phyloP scores from a whole-genome alignment of 305 asterid species.

The Andrographis paniculata region DNA sequence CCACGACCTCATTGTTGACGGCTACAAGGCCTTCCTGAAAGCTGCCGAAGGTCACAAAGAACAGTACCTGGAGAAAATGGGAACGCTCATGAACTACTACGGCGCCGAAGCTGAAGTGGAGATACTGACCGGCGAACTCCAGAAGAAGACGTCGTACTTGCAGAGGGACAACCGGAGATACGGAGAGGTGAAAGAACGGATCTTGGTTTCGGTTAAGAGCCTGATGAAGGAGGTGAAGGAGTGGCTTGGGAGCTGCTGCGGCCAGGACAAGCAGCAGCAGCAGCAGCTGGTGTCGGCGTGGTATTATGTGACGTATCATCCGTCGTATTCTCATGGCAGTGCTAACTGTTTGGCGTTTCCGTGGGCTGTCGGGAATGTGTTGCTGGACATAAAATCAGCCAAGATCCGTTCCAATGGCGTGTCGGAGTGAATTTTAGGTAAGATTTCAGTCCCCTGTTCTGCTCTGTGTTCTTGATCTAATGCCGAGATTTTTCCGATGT shows the following conservation, averaged over 20 bases:
- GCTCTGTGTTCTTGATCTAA: no score
- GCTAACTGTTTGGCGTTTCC: conserved; percentile 78
- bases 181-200: conserved; percentile 72
- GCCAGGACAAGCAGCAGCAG: conserved; percentile 22
- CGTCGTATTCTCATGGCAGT: conserved; percentile 32
- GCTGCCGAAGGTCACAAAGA: conserved; percentile 57
- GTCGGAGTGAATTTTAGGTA: no score
- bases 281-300: conserved; percentile 76
- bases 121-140: conserved; percentile 69
- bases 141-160: conserved; percentile 48
- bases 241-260: conserved; percentile 43
- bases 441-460: no score
- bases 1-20: conserved; percentile 52
- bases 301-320: conserved; percentile 73
- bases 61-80: conserved; percentile 51
- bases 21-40: conserved; percentile 38
- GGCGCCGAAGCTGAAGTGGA: conserved; percentile 71
- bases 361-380: conserved; percentile 66
- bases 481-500: no score
- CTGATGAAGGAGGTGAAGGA: conserved; percentile 62
- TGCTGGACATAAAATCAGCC: conserved; percentile 46
- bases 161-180: conserved; percentile 73
- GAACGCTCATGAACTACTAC: conserved; percentile 43
- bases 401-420: no score
- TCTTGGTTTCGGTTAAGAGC: conserved; percentile 60